Percentiles rank a stretch among this genome's conserved stretches.
Evolutionary conservation across 148 eudicot genomes (phyloP).

Genomic region (Spergularia bocconei): DNA sequence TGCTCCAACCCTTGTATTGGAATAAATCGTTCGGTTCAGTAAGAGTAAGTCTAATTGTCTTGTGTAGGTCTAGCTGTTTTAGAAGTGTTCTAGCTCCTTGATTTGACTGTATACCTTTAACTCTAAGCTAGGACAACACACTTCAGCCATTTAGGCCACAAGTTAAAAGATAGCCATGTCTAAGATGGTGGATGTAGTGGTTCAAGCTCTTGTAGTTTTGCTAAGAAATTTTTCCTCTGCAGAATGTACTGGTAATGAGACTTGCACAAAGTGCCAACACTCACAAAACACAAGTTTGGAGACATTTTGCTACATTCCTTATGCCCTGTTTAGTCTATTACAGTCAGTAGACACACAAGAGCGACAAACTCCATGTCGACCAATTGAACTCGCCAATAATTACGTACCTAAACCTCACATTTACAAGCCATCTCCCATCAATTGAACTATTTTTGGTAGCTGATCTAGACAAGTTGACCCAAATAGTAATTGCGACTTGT

Average conservation of each 20-base stretch:
- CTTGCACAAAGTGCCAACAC: neutral
- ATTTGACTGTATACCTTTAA: conserved; percentile 10
- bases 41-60: neutral
- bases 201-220: conserved; percentile 24
- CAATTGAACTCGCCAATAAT: neutral
- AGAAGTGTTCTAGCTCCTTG: neutral
- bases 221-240: conserved; percentile 16
- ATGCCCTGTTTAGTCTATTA: neutral
- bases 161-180: neutral
- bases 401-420: too few relatives aligned
- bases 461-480: too few relatives aligned
- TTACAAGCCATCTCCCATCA: too few relatives aligned
- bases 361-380: conserved; percentile 15
- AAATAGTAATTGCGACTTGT: too few relatives aligned
- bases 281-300: neutral
- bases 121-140: neutral
- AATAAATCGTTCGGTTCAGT: too few relatives aligned
- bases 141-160: conserved; percentile 2
- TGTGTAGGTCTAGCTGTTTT: conserved; percentile 2
- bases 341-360: conserved; percentile 15
- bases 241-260: conserved; percentile 17
- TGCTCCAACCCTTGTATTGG: too few relatives aligned
- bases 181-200: neutral
- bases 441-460: too few relatives aligned
- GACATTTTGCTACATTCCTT: conserved; percentile 13